These are phyloP conservation scores for Diaporthe amygdali DNA, from an alignment of 2,329 filamentous ascomycete genomes.

Conservation along the genomic window DNA sequence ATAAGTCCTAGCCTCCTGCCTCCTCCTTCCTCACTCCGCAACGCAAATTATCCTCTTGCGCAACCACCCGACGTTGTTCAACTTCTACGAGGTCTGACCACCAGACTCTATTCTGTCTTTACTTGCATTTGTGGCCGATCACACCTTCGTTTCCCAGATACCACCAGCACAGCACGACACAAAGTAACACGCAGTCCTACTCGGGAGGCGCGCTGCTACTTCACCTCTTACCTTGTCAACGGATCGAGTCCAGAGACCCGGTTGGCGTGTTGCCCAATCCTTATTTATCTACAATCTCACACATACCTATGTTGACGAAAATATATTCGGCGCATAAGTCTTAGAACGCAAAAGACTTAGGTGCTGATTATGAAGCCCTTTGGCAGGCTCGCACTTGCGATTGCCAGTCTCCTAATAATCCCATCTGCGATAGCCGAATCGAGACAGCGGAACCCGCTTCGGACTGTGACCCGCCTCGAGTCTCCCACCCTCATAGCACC, in stretches of 20 bases:
- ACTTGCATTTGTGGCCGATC: constrained; percentile 1
- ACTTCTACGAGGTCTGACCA: background rate
- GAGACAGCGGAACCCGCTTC: constrained; percentile 76
- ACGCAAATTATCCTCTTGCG: background rate
- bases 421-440: constrained; percentile 64
- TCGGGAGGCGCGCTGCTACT: background rate
- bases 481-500: constrained; percentile 69
- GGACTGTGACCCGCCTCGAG: constrained; percentile 74
- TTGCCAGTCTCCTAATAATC: constrained; percentile 31
- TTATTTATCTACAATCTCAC: background rate
- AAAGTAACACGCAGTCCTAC: background rate
- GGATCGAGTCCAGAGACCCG: background rate
- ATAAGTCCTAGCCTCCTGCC: constrained; percentile 7
- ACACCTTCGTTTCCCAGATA: background rate
- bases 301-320: background rate
- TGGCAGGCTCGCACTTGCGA: constrained; percentile 17
- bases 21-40: background rate
- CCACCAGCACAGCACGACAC: background rate
- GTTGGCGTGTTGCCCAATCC: background rate
- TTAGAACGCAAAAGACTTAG: background rate
- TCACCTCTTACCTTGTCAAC: background rate
- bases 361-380: constrained; percentile 23
- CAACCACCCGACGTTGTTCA: background rate
- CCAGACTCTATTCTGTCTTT: background rate
- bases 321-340: background rate